Evolutionary conservation across 225 moss, liverwort and hornwort species (phyloP).

Genomic region (Pseudisothecium myosuroides): DNA sequence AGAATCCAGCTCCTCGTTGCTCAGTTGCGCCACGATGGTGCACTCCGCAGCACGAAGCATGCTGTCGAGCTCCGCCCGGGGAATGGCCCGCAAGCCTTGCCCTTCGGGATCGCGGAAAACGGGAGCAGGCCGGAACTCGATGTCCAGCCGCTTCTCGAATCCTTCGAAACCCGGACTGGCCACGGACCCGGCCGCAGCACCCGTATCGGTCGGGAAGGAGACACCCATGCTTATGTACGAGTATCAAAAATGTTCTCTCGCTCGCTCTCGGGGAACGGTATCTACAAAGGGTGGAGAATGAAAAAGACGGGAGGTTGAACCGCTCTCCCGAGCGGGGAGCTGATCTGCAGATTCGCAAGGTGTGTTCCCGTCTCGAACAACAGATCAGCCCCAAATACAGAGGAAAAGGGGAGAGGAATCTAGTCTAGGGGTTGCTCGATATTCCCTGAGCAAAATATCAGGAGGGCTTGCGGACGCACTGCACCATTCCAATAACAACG

Average conservation of each 20-base stretch:
- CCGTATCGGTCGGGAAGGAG: not conserved
- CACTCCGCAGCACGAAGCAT: constrained; percentile 82
- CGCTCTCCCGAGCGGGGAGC: constrained; percentile 57
- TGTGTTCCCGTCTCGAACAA: constrained; percentile 12
- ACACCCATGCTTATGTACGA: not conserved
- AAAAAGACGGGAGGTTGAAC: constrained; percentile 18
- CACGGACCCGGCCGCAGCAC: not conserved
- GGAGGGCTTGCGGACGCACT: constrained; percentile 99
- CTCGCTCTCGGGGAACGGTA: not conserved
- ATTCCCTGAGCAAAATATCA: constrained; percentile 63
- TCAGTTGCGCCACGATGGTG: constrained; percentile 61
- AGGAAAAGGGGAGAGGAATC: not conserved
- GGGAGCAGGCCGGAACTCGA: constrained; percentile 67
- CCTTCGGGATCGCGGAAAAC: constrained; percentile 69
- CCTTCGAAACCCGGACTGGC: constrained; percentile 73
- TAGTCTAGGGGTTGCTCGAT: constrained; percentile 5
- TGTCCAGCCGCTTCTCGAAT: constrained; percentile 84
- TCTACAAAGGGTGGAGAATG: not conserved
- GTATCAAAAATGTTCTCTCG: not conserved
- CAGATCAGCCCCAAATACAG: constrained; percentile 59
- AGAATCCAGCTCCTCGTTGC: constrained; percentile 73
- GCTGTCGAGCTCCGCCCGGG: constrained; percentile 50
- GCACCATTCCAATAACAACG: not conserved
- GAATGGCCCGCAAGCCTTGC: constrained; percentile 51
- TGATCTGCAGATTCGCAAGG: constrained; percentile 48